phyloP scores from a whole-genome alignment of 768 basidiomycete genomes.

The Phaeotremella skinneri region DNA sequence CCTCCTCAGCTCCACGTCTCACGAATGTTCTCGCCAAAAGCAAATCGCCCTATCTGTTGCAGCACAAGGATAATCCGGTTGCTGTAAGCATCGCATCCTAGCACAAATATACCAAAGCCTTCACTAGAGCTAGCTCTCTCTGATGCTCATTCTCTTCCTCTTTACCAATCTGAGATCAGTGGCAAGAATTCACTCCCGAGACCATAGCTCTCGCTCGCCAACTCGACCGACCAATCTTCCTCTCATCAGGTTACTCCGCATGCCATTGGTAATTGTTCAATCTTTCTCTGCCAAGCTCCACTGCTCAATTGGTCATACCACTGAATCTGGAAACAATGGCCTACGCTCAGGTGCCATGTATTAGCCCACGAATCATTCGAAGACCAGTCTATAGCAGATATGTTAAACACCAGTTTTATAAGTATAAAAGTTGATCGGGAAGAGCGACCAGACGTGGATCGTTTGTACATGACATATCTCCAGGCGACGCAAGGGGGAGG shows the following conservation, averaged over 20 bases:
- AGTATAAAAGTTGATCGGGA: conserved; percentile 55
- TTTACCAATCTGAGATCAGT: too few relatives aligned
- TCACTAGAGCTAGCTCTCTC: neutral
- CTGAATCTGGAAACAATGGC: neutral
- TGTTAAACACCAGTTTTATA: conserved; percentile 54
- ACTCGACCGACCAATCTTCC: conserved; percentile 51
- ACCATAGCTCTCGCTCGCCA: conserved; percentile 33
- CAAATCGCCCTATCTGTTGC: conserved; percentile 43
- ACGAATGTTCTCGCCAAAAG: conserved; percentile 37
- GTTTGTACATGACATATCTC: conserved; percentile 56
- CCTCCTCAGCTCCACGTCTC: conserved; percentile 17
- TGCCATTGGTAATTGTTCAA: conserved; percentile 51
- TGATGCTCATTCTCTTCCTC: neutral
- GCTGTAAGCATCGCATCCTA: conserved; percentile 23
- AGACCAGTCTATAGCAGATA: conserved; percentile 50
- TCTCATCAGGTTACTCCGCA: conserved; percentile 55
- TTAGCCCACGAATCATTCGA: conserved; percentile 53
- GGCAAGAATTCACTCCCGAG: conserved; percentile 45
- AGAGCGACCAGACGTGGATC: conserved; percentile 55
- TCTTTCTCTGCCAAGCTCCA: neutral
- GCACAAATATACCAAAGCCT: neutral
- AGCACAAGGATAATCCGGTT: conserved; percentile 45
- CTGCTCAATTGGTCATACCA: neutral
- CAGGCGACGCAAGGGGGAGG: conserved; percentile 49
- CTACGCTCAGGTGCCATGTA: conserved; percentile 32